Evolutionary conservation across 768 basidiomycete species (phyloP), one percentile per base, ranked within the genome.

Genomic region (Termitomyces sp.): DNA sequence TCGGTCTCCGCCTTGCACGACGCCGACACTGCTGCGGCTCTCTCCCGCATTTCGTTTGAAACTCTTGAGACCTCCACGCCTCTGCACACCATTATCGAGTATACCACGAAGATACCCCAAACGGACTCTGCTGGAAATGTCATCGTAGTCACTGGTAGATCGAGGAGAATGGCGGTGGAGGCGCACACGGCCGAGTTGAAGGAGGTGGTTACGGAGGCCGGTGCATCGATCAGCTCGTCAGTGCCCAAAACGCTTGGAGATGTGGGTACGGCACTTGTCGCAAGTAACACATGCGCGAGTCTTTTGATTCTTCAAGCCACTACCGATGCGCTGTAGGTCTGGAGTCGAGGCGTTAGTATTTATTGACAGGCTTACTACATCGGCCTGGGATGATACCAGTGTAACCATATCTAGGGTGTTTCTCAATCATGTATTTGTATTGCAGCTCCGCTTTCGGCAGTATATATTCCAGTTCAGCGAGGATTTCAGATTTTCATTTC

Each of bases 201-300:
- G 32, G 60, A 71, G 56, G 65, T 89, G 17, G 66, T 78, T 2
- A 59, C 69, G 10, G 78, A 77, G 63, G 66, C 68, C 6, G 74
- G 72, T 23, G 64, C 74, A 0, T 61, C 75, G 47, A 67, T 85
- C 40, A 77, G 79, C 19, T 74, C 80, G 7, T 84, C 86, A 46
- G 73, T 90, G 23, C 68, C 83, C 10, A 87, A 85, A 73, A 89
- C 89, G 0, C 65, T 92, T 2, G 92, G 92, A 1, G 87, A 91
- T 66, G 82, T 88, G 1, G 89, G 85, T 27, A 82, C 86, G 6
- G 86, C 83, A 16, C 66, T 92, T 49, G 82, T 90, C 0, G 79
- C 81, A 2, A 73, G 76, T 23, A 82, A 77, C 55, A 70, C 74
- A 4, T 67, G 71, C 40, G 78, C 79, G 3, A 82, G 78, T 59